phyloP scores from a whole-genome alignment of 805 yeast species.

The Metschnikowia reukaufii region DNA sequence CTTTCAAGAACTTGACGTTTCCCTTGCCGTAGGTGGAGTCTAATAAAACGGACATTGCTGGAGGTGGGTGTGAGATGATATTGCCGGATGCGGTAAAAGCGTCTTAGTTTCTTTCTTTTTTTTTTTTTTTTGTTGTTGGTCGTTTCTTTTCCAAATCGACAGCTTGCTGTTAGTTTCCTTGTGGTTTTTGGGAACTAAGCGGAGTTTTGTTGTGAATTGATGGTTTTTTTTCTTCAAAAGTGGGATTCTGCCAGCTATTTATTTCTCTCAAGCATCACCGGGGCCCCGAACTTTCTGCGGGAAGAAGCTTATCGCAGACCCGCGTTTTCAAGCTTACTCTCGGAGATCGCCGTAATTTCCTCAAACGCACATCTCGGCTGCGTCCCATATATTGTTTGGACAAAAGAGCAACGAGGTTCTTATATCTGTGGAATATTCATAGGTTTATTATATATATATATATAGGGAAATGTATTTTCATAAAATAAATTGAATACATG shows the following conservation, averaged over 20 bases:
- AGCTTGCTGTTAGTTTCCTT: too few species aligned
- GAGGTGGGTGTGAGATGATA: constrained; percentile 1
- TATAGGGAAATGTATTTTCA: too few species aligned
- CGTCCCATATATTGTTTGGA: too few species aligned
- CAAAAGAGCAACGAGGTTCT: too few species aligned
- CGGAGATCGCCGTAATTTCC: constrained; percentile 10
- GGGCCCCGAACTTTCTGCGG: neutral
- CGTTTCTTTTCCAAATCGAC: too few species aligned
- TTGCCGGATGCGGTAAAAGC: neutral
- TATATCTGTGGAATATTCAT: too few species aligned
- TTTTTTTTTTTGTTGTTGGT: neutral
- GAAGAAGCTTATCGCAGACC: neutral
- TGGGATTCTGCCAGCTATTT: neutral
- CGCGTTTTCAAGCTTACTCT: neutral
- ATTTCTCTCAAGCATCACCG: neutral
- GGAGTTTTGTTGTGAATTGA: too few species aligned
- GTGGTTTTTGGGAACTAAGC: too few species aligned
- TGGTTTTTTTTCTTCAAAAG: too few species aligned
- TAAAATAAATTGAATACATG: too few species aligned
- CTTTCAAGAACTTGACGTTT: constrained; percentile 89
- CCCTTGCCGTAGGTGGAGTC: constrained; percentile 83
- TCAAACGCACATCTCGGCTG: neutral
- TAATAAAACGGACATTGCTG: constrained; percentile 17
- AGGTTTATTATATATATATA: too few species aligned
- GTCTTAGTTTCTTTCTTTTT: neutral